Base-by-base conservation (phyloP, 2,329 filamentous ascomycete species). In the Penicillium capsulatum region DNA sequence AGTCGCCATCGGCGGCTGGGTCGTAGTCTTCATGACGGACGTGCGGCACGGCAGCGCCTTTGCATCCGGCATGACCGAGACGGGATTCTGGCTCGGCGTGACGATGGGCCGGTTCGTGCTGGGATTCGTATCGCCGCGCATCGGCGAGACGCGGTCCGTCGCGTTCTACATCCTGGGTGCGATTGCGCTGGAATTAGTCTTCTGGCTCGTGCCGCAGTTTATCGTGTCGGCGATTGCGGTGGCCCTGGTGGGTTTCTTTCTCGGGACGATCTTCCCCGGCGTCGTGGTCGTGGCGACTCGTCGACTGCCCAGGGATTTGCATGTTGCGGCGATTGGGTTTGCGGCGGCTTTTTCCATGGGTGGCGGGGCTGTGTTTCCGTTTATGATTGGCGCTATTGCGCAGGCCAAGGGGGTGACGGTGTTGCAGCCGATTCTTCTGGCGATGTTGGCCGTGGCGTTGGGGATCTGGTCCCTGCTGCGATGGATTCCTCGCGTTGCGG, bases 81-180 rank as follows among this genome's bases (percentile, higher is more conserved):
- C 83, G 0, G 79, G 83, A 0, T 91, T 89, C 67, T 92, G 87
- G 87, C 75, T 85, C 22, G 86, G 86, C 1, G 71, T 90, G 48
- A 88, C 86, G 0, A 58, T 86, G 0, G 86, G 86, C 0, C 71
- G 86, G 2, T 70, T 90, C 5, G 60, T 80, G 0, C 67, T 92
- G n/a, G 43, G 47, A 17, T 47, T 53, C 29, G 34, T 54, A 13
- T 42, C 49, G 15, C 36, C 48, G 10, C 39, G 43, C 17, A 39
- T 54, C 7, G 51, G 48, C 17, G 34, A 90, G 65, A 84, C 81
- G 54, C 59, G 75, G 9, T 76, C 79, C 33, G 73, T 83, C 36
- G 63, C 71, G 3, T 47, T 60, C 11, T 91, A 91, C 60, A 70
- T 91, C 2, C 57, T 74, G 2, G 57, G 81, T 5, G 75, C 75